These are phyloP conservation scores for Termitomyces sp. DNA, from an alignment of 768 basidiomycete species.

Conservation along the genomic window DNA sequence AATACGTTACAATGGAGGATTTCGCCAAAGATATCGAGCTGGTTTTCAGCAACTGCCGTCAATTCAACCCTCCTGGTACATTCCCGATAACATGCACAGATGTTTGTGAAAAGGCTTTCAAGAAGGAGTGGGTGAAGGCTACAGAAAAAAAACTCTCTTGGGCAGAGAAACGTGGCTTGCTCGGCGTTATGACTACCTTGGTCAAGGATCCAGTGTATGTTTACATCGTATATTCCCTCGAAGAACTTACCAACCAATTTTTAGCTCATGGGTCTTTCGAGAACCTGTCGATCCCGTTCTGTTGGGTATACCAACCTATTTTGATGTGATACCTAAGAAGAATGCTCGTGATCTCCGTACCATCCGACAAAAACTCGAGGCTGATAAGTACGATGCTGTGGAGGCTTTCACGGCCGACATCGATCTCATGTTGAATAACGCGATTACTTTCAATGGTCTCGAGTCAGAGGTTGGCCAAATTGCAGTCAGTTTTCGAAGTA, in stretches of 20 bases:
- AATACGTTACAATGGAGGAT: conserved; percentile 79
- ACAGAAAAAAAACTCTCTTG: conserved; percentile 70
- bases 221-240: neutral
- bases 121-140: conserved; percentile 82
- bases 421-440: conserved; percentile 85
- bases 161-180: conserved; percentile 78
- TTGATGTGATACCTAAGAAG: conserved; percentile 78
- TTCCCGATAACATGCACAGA: conserved; percentile 73
- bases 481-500: conserved; percentile 46
- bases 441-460: conserved; percentile 82
- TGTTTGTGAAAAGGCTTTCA: conserved; percentile 68
- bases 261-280: conserved; percentile 73
- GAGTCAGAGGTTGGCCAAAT: conserved; percentile 76
- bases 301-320: conserved; percentile 84
- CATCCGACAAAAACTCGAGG: conserved; percentile 77
- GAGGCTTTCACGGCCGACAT: conserved; percentile 84
- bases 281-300: conserved; percentile 87
- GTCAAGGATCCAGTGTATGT: conserved; percentile 61
- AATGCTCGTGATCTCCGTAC: conserved; percentile 84
- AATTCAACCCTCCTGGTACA: conserved; percentile 86
- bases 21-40: conserved; percentile 79
- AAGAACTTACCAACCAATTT: neutral
- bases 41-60: conserved; percentile 84
- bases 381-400: conserved; percentile 75
- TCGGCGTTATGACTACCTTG: conserved; percentile 64